Percentiles rank a stretch among this genome's conserved stretches.
phyloP scores from a whole-genome alignment of 1,284 basidiomycete genomes.

The Trichosporon coremiiforme region DNA sequence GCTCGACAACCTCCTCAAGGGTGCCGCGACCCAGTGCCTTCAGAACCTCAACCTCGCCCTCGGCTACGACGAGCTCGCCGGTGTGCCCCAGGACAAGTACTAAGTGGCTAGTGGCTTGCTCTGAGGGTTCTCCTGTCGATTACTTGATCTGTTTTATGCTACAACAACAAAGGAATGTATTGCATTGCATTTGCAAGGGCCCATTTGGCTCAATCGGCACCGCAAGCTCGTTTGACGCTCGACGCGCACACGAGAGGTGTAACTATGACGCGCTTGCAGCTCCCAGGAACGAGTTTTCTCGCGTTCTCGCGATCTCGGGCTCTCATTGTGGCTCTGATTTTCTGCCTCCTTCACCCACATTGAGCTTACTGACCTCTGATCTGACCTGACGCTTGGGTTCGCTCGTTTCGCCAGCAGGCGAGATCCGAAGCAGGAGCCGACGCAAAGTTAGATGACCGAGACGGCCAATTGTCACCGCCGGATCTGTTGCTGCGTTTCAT shows the following conservation, averaged over 20 bases:
- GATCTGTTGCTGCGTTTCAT: too few species aligned
- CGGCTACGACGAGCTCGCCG: slow-evolving; percentile 86
- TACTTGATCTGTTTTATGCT: not conserved
- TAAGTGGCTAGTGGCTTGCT: slow-evolving; percentile 32
- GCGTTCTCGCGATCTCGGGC: not conserved
- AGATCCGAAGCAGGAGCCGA: not conserved
- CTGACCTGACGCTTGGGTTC: slow-evolving; percentile 2
- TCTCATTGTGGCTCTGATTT: not conserved
- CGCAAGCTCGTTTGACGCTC: not conserved
- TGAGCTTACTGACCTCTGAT: too few species aligned
- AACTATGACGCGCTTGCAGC: slow-evolving; percentile 7
- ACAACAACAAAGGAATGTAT: slow-evolving; percentile 14
- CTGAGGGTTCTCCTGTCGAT: not conserved
- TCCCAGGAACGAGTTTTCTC: not conserved
- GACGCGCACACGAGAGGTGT: not conserved
- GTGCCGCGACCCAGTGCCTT: slow-evolving; percentile 95
- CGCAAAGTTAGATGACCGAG: not conserved
- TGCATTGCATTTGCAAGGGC: slow-evolving; percentile 8
- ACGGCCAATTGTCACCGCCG: not conserved
- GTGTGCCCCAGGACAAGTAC: slow-evolving; percentile 64
- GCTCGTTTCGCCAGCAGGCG: not conserved
- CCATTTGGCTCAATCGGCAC: too few species aligned
- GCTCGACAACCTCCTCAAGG: slow-evolving; percentile 93
- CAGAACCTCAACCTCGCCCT: slow-evolving; percentile 96
- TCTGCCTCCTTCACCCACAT: not conserved